Evolutionary conservation across 495 filamentous ascomycete species (phyloP).

Genomic region (Talaromyces nanjingensis): DNA sequence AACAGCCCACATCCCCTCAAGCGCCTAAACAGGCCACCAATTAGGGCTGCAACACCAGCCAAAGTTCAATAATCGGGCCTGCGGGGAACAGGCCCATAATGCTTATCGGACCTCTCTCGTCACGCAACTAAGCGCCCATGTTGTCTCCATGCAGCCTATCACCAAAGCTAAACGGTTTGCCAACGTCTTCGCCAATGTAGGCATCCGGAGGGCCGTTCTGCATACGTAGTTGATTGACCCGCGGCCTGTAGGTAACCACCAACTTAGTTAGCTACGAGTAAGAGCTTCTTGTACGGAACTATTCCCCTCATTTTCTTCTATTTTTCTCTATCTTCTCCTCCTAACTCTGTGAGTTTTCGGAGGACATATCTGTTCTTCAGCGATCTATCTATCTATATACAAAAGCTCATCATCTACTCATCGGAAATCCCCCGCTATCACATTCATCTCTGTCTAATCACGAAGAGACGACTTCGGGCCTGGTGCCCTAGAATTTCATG

Average conservation of each 20-base stretch:
- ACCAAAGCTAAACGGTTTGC: not conserved
- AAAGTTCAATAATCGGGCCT: not conserved
- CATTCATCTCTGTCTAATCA: not conserved
- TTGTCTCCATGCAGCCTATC: not conserved
- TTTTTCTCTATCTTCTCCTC: not conserved
- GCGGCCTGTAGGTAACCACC: not conserved
- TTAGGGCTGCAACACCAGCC: not conserved
- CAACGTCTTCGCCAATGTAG: not conserved
- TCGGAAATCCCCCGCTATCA: not conserved
- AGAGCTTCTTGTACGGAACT: not conserved
- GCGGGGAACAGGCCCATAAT: not conserved
- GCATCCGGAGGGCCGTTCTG: not conserved
- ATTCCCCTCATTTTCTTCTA: not conserved
- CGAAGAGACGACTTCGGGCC: not conserved
- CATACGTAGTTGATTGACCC: not conserved
- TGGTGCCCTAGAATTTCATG: not conserved
- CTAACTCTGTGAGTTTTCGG: not conserved
- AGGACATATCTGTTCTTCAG: not conserved
- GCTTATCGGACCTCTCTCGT: conserved; percentile 4
- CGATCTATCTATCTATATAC: not conserved
- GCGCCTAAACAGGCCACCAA: not conserved
- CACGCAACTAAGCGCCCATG: not conserved
- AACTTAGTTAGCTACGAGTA: not conserved
- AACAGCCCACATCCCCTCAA: not conserved
- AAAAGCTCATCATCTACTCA: not conserved